These are phyloP conservation scores for Cetradonia linearis DNA, from an alignment of 495 filamentous ascomycete genomes.

Conservation along the genomic window DNA sequence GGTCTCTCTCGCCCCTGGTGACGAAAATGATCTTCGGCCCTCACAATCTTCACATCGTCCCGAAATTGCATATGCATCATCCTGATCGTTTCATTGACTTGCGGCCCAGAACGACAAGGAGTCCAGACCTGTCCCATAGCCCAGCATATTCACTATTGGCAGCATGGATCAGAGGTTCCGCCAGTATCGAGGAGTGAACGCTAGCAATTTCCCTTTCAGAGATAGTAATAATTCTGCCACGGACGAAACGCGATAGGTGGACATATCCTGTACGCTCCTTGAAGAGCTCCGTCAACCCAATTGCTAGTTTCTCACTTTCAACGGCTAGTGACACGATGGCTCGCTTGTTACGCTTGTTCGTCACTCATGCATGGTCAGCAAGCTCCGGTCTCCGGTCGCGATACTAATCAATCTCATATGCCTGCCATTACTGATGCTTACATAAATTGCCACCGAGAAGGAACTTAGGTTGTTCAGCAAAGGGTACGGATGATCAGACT, in stretches of 20 bases:
- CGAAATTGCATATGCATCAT: no score
- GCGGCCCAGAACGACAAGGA: background rate
- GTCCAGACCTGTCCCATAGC: background rate
- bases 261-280: no score
- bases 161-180: background rate
- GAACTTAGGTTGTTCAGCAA: background rate
- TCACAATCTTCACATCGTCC: no score
- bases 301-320: background rate
- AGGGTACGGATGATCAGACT: background rate
- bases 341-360: background rate
- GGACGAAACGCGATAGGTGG: no score
- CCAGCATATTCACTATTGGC: background rate
- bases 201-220: no score
- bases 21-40: no score
- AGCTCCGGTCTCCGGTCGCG: background rate
- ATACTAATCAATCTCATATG: background rate
- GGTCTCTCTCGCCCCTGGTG: no score
- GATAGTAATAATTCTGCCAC: no score
- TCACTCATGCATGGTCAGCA: constrained; percentile 1
- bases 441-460: background rate
- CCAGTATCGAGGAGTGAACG: background rate
- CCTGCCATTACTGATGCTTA: background rate
- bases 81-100: background rate
- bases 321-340: background rate
- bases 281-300: background rate